Evolutionary conservation across 2,329 filamentous ascomycete species (phyloP).

Genomic region (Dactylonectria macrodidyma): DNA sequence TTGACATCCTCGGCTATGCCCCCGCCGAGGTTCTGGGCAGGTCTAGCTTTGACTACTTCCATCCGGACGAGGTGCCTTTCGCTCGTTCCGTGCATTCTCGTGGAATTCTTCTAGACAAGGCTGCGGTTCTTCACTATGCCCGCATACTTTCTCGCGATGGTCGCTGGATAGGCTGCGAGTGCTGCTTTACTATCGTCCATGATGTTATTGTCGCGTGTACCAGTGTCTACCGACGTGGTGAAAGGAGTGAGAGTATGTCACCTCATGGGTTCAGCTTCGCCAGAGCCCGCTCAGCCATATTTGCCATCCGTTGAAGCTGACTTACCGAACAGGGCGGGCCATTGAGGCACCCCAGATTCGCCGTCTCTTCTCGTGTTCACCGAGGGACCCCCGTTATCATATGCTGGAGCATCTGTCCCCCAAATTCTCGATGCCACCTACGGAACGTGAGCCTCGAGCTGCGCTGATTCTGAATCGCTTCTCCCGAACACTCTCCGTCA

Average conservation of each 20-base stretch:
- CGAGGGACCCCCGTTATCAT: constrained; percentile 87
- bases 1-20: constrained; percentile 85
- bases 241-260: constrained; percentile 81
- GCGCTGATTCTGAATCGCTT: constrained; percentile 91
- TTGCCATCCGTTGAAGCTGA: constrained; percentile 27
- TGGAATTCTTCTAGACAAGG: constrained; percentile 85
- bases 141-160: constrained; percentile 78
- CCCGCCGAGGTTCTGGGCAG: constrained; percentile 82
- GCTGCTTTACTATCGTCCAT: constrained; percentile 90
- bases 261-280: not conserved
- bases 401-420: constrained; percentile 89
- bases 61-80: constrained; percentile 83
- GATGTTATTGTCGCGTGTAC: constrained; percentile 90
- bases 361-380: constrained; percentile 85
- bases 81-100: constrained; percentile 81
- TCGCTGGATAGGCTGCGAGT: constrained; percentile 85
- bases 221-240: constrained; percentile 79
- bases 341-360: constrained; percentile 84
- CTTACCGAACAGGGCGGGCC: constrained; percentile 73
- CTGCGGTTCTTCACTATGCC: constrained; percentile 86
- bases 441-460: constrained; percentile 83
- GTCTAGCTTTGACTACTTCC: constrained; percentile 90
- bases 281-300: not conserved
- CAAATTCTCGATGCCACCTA: constrained; percentile 78
- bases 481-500: constrained; percentile 84